Evolutionary conservation across 2,329 filamentous ascomycete species (phyloP).

Genomic region (Diplocarpon mali): DNA sequence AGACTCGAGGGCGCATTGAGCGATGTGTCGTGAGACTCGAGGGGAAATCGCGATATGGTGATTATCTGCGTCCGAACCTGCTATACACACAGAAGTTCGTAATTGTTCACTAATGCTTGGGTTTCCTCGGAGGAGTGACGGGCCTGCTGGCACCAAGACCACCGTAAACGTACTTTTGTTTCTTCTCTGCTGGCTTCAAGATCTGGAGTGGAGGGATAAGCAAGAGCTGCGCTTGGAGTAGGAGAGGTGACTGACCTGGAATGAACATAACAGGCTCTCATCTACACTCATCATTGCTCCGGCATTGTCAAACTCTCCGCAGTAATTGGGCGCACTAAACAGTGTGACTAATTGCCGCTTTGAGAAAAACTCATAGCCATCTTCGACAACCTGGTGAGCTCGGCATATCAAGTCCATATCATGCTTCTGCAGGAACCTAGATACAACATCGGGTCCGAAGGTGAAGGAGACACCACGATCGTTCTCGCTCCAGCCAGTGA

Average conservation of each 20-base stretch:
- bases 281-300: slow-evolving; percentile 99
- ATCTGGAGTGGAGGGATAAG: slow-evolving; percentile 47
- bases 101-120: slow-evolving; percentile 53
- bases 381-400: slow-evolving; percentile 96
- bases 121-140: slow-evolving; percentile 60
- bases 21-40: slow-evolving; percentile 22
- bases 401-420: slow-evolving; percentile 99
- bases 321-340: slow-evolving; percentile 98
- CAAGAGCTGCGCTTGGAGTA: background rate
- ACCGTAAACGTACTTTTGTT: slow-evolving; percentile 97
- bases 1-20: slow-evolving; percentile 18
- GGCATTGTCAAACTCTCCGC: slow-evolving; percentile 97
- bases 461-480: slow-evolving; percentile 98
- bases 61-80: slow-evolving; percentile 95
- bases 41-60: slow-evolving; percentile 20
- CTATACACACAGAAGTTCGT: slow-evolving; percentile 60
- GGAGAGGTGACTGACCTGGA: slow-evolving; percentile 60
- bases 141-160: slow-evolving; percentile 59
- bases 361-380: slow-evolving; percentile 99
- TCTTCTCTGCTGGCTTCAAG: slow-evolving; percentile 99
- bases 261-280: slow-evolving; percentile 95
- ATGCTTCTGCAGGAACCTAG: slow-evolving; percentile 94
- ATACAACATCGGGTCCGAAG: slow-evolving; percentile 94
- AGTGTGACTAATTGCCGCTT: slow-evolving; percentile 95
- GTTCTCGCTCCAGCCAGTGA: slow-evolving; percentile 98